Conservation (phyloP, 1,284 basidiomycete genomes). For the Ustilago vetiveriae region DNA sequence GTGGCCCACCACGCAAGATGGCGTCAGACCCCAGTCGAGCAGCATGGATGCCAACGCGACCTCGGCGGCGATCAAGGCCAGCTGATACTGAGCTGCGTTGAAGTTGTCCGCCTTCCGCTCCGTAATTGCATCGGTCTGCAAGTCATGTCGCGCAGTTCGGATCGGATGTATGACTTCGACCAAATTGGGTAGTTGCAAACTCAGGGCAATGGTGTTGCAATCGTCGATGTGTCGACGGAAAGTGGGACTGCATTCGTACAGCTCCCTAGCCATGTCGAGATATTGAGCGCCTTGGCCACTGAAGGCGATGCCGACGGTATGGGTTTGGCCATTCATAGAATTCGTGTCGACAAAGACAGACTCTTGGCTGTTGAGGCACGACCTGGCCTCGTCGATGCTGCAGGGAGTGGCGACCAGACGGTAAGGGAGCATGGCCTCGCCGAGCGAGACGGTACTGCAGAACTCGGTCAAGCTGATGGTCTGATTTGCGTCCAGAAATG, state of each 20-base stretch:
- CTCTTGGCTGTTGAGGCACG: slow-evolving; percentile 36
- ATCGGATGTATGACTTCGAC: slow-evolving; percentile 35
- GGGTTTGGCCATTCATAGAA: not conserved
- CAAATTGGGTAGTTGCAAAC: slow-evolving; percentile 19
- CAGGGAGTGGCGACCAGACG: slow-evolving; percentile 25
- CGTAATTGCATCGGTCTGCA: not conserved
- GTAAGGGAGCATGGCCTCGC: slow-evolving; percentile 31
- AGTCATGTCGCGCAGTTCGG: not conserved
- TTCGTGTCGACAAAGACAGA: slow-evolving; percentile 9
- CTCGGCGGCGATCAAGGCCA: slow-evolving; percentile 41
- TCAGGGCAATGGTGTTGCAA: slow-evolving; percentile 32
- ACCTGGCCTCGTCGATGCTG: slow-evolving; percentile 17
- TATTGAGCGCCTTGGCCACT: slow-evolving; percentile 52
- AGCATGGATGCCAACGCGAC: slow-evolving; percentile 28
- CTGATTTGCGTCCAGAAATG: slow-evolving; percentile 24
- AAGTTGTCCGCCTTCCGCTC: slow-evolving; percentile 29
- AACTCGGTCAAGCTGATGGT: slow-evolving; percentile 27
- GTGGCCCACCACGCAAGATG: slow-evolving; percentile 37
- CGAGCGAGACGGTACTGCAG: slow-evolving; percentile 39
- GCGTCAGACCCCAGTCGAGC: slow-evolving; percentile 35
- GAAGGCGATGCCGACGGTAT: slow-evolving; percentile 32
- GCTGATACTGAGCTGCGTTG: slow-evolving; percentile 40
- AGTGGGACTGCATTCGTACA: slow-evolving; percentile 20
- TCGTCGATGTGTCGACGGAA: slow-evolving; percentile 34
- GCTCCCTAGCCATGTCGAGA: slow-evolving; percentile 40